Evolutionary conservation across 495 filamentous ascomycete species (phyloP), one percentile per base, ranked within the genome.

Genomic region (Parmelia sp.): DNA sequence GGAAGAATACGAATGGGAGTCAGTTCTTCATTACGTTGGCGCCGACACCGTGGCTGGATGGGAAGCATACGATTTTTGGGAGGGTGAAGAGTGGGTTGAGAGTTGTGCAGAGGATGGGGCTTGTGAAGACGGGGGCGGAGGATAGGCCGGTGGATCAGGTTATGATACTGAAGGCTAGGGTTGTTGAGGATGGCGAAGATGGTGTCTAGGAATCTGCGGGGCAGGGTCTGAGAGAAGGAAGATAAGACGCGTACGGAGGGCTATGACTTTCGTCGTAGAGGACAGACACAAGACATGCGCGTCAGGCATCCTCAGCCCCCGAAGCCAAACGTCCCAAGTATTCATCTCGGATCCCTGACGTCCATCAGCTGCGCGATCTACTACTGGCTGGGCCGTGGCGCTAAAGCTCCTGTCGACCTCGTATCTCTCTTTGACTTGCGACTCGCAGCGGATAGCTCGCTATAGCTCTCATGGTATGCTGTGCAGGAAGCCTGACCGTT

Each of bases 1-100:
- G 94, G 2, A 90, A 90, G 14, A 88, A 98, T 72, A 96, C 94
- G 58, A 97, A 97, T 75, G 95, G 94, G 44, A 71, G 68, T 51
- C 85, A 88, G 60, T 86, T 88, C 72, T 98, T 97, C 74, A 85
- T 98, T 64, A 97, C 95, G 10, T 81, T 97, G 49, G 94, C 92
- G 40, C 95, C 95, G 4, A 94, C 95, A 25, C 94, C 94, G 3
- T 97, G 94, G 94, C 77, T 98, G 65, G 95, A 98, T 76, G 92
- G 91, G 35, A 96, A 96, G 74, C 94, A 98, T 76, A 96, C 94
- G 9, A 96, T 98, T 68, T 98, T 98, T 73, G 94, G 95, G 12
- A 78, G 95, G 51, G 91, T 98, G 31, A 94, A 90, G 76, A 85
- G 75, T 63, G 94, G 94, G 11, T 84, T 98, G 81, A 75, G 80